These are phyloP conservation scores for Penicillium diatomitis DNA, from an alignment of 495 filamentous ascomycete species.

Conservation along the genomic window DNA sequence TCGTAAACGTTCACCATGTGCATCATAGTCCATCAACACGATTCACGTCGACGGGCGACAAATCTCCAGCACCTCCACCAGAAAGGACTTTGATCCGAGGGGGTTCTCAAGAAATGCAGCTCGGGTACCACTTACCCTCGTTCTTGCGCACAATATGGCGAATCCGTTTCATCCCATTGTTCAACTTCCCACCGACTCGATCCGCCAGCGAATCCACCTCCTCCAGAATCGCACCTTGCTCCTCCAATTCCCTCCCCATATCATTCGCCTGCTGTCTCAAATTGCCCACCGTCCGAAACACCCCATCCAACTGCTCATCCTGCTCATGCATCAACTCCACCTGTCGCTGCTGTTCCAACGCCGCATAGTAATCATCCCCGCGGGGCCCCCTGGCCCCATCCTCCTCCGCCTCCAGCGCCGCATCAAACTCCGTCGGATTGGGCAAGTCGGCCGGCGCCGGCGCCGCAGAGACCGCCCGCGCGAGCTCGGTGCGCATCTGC, in stretches of 20 bases:
- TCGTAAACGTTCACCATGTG: too few species aligned
- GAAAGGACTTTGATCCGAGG: too few species aligned
- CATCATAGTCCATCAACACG: too few species aligned
- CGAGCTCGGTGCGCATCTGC: conserved; percentile 77
- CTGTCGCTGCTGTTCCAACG: conserved; percentile 88
- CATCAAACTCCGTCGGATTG: conserved; percentile 62
- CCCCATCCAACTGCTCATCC: conserved; percentile 84
- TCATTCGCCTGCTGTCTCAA: conserved; percentile 80
- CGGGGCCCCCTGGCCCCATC: conserved; percentile 2
- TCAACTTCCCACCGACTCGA: conserved; percentile 75
- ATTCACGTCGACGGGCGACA: too few species aligned
- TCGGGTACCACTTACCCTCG: conserved; percentile 57
- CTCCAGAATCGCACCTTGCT: conserved; percentile 75
- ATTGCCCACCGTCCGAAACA: conserved; percentile 87
- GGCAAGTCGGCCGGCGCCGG: conserved; percentile 40
- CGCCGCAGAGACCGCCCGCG: conserved; percentile 38
- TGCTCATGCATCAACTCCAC: conserved; percentile 88
- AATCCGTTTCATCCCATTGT: conserved; percentile 78
- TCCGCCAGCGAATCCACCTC: conserved; percentile 75
- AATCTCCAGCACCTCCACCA: too few species aligned
- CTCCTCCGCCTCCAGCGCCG: conserved; percentile 25
- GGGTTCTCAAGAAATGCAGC: too few species aligned
- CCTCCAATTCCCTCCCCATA: conserved; percentile 93
- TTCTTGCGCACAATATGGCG: conserved; percentile 79
- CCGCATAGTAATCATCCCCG: conserved; percentile 65